A percentile compares a stretch with the other conserved stretches of the same genome.
Evolutionary conservation across 1,284 basidiomycete genomes (phyloP).

Genomic region (Prillingera fragicola): DNA sequence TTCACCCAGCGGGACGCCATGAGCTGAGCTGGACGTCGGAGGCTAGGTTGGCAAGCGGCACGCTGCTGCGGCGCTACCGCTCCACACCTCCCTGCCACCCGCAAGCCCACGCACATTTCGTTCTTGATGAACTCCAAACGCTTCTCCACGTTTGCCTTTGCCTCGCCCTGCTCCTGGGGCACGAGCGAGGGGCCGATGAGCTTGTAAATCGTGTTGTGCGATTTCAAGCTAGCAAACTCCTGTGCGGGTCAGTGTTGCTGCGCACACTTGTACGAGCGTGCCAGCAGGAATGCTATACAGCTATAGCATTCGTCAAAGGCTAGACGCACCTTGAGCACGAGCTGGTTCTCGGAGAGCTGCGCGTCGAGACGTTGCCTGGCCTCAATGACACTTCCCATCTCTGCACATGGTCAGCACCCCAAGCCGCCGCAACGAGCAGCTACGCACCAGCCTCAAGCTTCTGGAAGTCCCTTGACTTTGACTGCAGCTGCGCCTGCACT

Average conservation of each 20-base stretch:
- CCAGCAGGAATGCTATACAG: not conserved
- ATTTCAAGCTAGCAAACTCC: constrained; percentile 76
- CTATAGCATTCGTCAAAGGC: no score
- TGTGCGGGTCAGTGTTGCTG: constrained; percentile 38
- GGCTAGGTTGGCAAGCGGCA: not conserved
- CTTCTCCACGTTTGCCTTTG: constrained; percentile 83
- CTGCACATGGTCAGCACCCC: constrained; percentile 37
- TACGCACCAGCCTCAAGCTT: constrained; percentile 60
- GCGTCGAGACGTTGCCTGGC: constrained; percentile 76
- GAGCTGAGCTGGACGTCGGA: constrained; percentile 7
- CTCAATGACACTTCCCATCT: constrained; percentile 66
- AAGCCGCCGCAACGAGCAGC: not conserved
- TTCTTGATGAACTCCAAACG: constrained; percentile 81
- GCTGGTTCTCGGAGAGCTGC: constrained; percentile 85
- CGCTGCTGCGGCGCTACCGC: no score
- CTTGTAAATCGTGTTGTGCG: constrained; percentile 83
- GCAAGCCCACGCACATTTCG: constrained; percentile 67
- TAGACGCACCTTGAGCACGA: constrained; percentile 71
- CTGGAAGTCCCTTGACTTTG: constrained; percentile 66
- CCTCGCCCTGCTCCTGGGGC: constrained; percentile 82
- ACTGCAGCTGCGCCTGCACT: constrained; percentile 54
- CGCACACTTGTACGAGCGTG: not conserved
- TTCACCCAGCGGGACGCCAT: not conserved
- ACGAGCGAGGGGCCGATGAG: constrained; percentile 86
- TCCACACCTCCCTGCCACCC: no score